Percentiles rank a stretch among this genome's conserved stretches.
phyloP scores from a whole-genome alignment of 306 rosid genomes.

The Vigna nakashimae region DNA sequence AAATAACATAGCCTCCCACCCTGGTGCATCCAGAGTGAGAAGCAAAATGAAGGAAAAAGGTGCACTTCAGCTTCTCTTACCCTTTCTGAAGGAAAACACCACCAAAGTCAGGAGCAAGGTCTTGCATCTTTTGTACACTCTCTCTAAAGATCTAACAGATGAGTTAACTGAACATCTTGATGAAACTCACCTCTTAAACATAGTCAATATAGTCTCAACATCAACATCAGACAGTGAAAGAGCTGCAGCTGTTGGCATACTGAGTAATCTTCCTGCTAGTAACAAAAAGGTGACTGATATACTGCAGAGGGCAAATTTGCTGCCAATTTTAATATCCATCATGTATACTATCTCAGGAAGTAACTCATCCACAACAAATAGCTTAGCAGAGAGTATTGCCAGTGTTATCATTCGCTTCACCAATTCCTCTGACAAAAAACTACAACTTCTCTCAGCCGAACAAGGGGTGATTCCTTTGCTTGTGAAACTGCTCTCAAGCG shows the following conservation, averaged over 20 bases:
- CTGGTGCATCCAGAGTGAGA: conserved; percentile 67
- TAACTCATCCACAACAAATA: conserved; percentile 43
- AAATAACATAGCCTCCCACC: conserved; percentile 73
- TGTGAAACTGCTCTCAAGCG: conserved; percentile 69
- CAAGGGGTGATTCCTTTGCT: conserved; percentile 84
- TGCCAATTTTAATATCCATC: conserved; percentile 64
- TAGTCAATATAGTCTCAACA: conserved; percentile 61
- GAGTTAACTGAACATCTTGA: conserved; percentile 76
- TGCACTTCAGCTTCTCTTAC: conserved; percentile 80
- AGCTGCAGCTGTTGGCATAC: conserved; percentile 73
- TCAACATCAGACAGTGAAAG: conserved; percentile 63
- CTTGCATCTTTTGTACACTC: conserved; percentile 67
- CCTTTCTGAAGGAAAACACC: conserved; percentile 71
- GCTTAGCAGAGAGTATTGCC: conserved; percentile 58
- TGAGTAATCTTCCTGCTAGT: conserved; percentile 70
- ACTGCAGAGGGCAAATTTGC: conserved; percentile 63
- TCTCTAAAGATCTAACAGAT: conserved; percentile 71
- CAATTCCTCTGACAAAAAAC: conserved; percentile 71
- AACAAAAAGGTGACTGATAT: conserved; percentile 70
- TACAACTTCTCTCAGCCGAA: conserved; percentile 74
- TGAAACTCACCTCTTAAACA: conserved; percentile 57
- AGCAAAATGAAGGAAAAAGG: conserved; percentile 79
- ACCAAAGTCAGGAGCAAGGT: conserved; percentile 58
- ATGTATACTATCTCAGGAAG: conserved; percentile 52
- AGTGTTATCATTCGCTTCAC: conserved; percentile 75